phyloP scores from a whole-genome alignment of 805 yeast genomes.

The Suhomyces faveliae region DNA sequence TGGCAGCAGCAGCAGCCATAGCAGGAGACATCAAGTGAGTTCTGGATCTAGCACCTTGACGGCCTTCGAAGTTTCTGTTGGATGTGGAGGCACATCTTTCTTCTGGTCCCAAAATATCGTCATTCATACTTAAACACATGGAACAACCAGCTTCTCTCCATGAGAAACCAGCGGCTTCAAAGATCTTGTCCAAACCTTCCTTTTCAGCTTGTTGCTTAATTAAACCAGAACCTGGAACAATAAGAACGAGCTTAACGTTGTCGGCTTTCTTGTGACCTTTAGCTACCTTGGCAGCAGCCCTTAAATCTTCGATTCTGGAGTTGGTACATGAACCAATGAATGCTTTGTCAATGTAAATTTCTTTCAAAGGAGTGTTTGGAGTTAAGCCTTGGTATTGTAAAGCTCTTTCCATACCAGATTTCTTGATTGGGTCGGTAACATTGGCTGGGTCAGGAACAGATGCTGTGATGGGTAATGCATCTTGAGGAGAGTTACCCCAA shows the following conservation, averaged over 20 bases:
- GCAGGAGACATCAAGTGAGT: conserved; percentile 98
- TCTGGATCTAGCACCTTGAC: conserved; percentile 95
- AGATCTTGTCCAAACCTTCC: conserved; percentile 92
- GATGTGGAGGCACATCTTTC: conserved; percentile 99
- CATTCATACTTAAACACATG: conserved; percentile 99
- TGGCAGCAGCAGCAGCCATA: conserved; percentile 99
- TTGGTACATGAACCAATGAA: conserved; percentile 98
- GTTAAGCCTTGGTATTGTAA: conserved; percentile 86
- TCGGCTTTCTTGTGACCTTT: conserved; percentile 86
- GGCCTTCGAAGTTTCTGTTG: conserved; percentile 97
- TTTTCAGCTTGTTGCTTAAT: conserved; percentile 90
- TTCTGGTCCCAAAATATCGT: conserved; percentile 90
- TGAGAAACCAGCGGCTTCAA: conserved; percentile 89
- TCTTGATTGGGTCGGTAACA: conserved; percentile 68
- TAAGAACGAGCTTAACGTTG: conserved; percentile 76
- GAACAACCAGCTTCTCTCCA: conserved; percentile 99
- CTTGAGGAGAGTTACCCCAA: conserved; percentile 99
- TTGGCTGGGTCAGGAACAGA: conserved; percentile 85
- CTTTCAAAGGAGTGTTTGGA: conserved; percentile 75
- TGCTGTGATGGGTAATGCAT: conserved; percentile 92
- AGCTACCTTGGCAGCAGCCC: conserved; percentile 92
- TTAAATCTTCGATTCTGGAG: conserved; percentile 93
- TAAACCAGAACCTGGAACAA: conserved; percentile 97
- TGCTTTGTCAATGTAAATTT: conserved; percentile 84
- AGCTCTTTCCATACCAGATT: conserved; percentile 87